Evolutionary conservation across 2,329 filamentous ascomycete species (phyloP), one percentile per base, ranked within the genome.

Genomic region (Aspergillus novoparasiticus): DNA sequence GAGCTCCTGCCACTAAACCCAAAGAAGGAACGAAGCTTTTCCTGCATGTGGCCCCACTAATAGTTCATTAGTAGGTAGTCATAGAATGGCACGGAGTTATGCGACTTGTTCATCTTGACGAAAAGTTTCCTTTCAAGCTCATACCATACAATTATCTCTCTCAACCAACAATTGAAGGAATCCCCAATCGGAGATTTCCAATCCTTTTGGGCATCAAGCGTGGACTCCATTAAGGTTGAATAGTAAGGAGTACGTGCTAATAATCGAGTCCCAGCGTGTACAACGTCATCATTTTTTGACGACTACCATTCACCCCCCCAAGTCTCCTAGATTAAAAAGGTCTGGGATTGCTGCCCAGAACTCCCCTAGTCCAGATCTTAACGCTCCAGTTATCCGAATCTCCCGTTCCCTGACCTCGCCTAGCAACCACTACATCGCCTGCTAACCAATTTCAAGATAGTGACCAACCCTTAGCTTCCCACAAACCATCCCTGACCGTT

Each of bases 11-110:
- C n/a, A 36, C 51, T 54, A 36, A 14, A 11, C 51, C 51, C 30
- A 36, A 54, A 21, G 28, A 23, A 54, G 51, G 10, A 54, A 54
- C 10, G 51, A 55, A 55, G 51, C 51, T 55, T 55, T 55, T 55
- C 51, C 10, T 39, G 32, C 21, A 55, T 55, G 32, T 6, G 5
- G 34, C 14, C 32, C 32, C 51, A 39, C 51, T 12, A 21, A 2
- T 19, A n/a, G 19, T 12, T 28, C 26, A n/a, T 16, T 2, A 30
- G 23, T 32, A 9, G 3, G 23, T 32, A 9, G 3, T 14, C 19
- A 41, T 3, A 9, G 39, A 36, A n/a, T 41, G 39, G 16, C 26
- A 41, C 39, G 9, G 39, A 41, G 34, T 36, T 36, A 14, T 16
- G 34, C 6, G 14, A 6, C 14, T 36, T 36, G 34, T 36, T 16